Base-by-base conservation (phyloP, 148 eudicot species). In the Mesembryanthemum crystallinum region DNA sequence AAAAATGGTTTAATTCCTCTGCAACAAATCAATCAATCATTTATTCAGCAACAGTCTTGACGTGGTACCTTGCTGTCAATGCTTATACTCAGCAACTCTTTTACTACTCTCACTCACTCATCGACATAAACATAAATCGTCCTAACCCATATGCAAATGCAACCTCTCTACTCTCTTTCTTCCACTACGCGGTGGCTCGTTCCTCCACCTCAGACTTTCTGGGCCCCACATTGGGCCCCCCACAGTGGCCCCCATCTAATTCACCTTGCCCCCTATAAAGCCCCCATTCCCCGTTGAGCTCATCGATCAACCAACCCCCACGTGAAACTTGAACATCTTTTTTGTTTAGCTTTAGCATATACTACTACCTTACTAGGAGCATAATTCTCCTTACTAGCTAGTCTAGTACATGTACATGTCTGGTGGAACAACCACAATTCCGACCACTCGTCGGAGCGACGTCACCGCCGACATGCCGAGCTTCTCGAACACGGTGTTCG, bases 401-500 rank as follows among this genome's bases (percentile, higher is more conserved):
- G n/a, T 30, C 5, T 64, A 9, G 10, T 30, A 30, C 10, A 28
- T 2, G 42, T 33, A 13, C 49, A 49, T 64, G 45, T 21, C 39
- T 63, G 33, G 3, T 21, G 5, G 21, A 67, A n/a, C 30, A 67
- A 21, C 6, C 29, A 49, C 28, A 62, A 30, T 30, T 43, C 54
- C 61, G 47, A 58, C 25, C 23, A n/a, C 14, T 21, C 18, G 32
- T 33, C 60, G 60, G 67, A 65, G 33, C 7, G 4, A 35, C 8
- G 21, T 33, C 23, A 55, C 2, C 5, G 65, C 47, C 25, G 47
- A 61, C 28, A 3, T 39, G n/a, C 74, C 25, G 15, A 77, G 73
- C 42, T 47, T 73, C 52, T 60, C 77, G 14, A 52, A 71, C 23
- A 59, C 75, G 61, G 73, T 83, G 35, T 83, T 83, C n/a, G 82